A percentile compares a stretch with the other conserved stretches of the same genome.
Conservation (phyloP, 805 yeast species). For the Candida palmyrensis region DNA sequence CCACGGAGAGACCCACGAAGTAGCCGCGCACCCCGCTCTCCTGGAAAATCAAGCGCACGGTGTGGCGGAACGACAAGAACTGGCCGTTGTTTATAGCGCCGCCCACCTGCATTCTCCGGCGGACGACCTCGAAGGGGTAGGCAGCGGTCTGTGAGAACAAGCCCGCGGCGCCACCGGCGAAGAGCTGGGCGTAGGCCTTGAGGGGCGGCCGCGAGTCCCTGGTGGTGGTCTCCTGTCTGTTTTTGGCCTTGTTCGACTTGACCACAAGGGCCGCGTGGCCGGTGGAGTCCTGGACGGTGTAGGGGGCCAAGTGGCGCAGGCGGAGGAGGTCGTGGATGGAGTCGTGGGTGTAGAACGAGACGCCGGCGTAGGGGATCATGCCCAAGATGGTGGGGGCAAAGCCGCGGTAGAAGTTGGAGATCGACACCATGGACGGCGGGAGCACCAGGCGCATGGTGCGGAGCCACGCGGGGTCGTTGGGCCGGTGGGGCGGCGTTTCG, state of each 20-base stretch:
- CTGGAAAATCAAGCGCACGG: slow-evolving; percentile 54
- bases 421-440: slow-evolving; percentile 27
- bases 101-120: slow-evolving; percentile 95
- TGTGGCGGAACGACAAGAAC: slow-evolving; percentile 47
- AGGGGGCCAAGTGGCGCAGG: slow-evolving; percentile 46
- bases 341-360: slow-evolving; percentile 93
- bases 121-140: slow-evolving; percentile 91
- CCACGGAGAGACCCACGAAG: slow-evolving; percentile 91
- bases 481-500: slow-evolving; percentile 32
- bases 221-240: slow-evolving; percentile 22
- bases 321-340: slow-evolving; percentile 81
- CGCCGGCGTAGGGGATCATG: slow-evolving; percentile 98
- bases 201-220: slow-evolving; percentile 59
- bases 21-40: slow-evolving; percentile 85
- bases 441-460: slow-evolving; percentile 25
- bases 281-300: slow-evolving; percentile 36
- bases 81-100: slow-evolving; percentile 63
- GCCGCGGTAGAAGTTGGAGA: slow-evolving; percentile 84
- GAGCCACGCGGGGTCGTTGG: slow-evolving; percentile 34
- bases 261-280: slow-evolving; percentile 9
- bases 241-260: slow-evolving; percentile 9
- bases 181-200: slow-evolving; percentile 84
- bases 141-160: slow-evolving; percentile 94
- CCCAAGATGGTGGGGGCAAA: slow-evolving; percentile 92
- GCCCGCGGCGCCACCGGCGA: slow-evolving; percentile 96